phyloP scores from a whole-genome alignment of 352 stramenopile species.

The Globisporangium acanthophoron region DNA sequence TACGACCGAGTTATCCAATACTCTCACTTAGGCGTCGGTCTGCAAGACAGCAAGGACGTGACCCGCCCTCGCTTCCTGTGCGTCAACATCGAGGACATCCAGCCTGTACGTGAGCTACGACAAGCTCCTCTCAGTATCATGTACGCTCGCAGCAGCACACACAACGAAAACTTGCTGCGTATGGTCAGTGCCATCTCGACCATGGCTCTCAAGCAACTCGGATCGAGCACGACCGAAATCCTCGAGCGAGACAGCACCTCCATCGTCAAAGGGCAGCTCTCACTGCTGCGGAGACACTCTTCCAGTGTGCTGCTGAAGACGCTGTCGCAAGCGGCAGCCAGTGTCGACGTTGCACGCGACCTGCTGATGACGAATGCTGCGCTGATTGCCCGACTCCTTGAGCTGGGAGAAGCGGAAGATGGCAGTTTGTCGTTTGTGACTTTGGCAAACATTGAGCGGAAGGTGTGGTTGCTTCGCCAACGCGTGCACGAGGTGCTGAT shows the following conservation, averaged over 20 bases:
- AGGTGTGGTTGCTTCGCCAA: slow-evolving; percentile 33
- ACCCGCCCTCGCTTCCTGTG: slow-evolving; percentile 5
- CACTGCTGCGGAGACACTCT: not conserved
- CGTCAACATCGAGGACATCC: slow-evolving; percentile 12
- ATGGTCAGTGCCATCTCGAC: not conserved
- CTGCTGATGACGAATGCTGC: slow-evolving; percentile 1
- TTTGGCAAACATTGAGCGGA: slow-evolving; percentile 28
- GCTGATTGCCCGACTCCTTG: slow-evolving; percentile 2
- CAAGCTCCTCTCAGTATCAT: slow-evolving; percentile 1
- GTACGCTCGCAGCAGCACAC: not conserved
- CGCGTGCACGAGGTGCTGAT: slow-evolving; percentile 40
- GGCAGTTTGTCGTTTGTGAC: slow-evolving; percentile 22
- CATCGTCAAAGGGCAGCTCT: not conserved
- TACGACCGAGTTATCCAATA: slow-evolving; percentile 3
- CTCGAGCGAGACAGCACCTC: not conserved
- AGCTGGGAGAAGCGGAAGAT: slow-evolving; percentile 17
- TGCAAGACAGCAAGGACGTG: not conserved
- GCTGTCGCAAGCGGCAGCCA: slow-evolving; percentile 3
- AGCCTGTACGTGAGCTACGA: not conserved
- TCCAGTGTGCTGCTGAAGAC: slow-evolving; percentile 8
- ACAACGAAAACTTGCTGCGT: not conserved
- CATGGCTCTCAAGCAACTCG: slow-evolving; percentile 5
- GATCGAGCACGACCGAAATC: not conserved
- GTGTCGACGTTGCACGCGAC: not conserved
- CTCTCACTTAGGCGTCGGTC: not conserved